Conservation (phyloP, 345 rosid genomes). For the Hibiscus syriacus region DNA sequence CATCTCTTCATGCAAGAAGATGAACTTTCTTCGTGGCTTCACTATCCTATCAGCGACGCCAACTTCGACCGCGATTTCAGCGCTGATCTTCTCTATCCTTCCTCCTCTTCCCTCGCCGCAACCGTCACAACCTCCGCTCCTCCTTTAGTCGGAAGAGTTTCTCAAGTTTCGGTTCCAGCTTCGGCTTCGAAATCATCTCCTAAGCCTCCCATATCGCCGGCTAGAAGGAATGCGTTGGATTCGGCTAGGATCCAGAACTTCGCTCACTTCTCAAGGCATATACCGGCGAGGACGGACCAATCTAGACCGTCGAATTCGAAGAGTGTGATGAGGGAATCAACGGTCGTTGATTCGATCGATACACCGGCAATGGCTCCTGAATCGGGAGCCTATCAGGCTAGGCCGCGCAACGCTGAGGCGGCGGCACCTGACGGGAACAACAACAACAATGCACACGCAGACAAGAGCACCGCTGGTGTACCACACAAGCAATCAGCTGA, state of each 20-base stretch:
- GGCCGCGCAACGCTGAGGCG: conserved; percentile 14
- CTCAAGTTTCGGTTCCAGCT: conserved; percentile 9
- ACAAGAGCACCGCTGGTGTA: conserved; percentile 21
- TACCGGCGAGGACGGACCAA: conserved; percentile 20
- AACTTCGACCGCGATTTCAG: conserved; percentile 59
- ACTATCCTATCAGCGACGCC: conserved; percentile 46
- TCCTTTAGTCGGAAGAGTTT: conserved; percentile 13
- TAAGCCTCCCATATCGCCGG: conserved; percentile 43
- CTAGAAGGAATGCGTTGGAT: conserved; percentile 24
- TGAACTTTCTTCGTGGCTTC: conserved; percentile 94
- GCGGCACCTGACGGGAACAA: conserved; percentile 18
- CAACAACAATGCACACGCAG: conserved; percentile 20
- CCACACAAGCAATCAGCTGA: conserved; percentile 16
- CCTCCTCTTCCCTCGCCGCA: conserved; percentile 22
- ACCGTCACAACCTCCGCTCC: conserved; percentile 4
- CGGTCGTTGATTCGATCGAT: conserved; percentile 55
- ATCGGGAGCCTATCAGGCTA: conserved; percentile 34
- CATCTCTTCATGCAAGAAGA: conserved; percentile 77
- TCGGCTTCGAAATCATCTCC: conserved; percentile 14
- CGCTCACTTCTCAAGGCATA: conserved; percentile 47
- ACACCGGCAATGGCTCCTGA: conserved; percentile 30
- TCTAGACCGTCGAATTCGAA: conserved; percentile 44
- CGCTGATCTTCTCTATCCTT: conserved; percentile 44
- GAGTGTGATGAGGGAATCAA: conserved; percentile 39
- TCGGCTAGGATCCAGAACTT: conserved; percentile 40